Evolutionary conservation across 208 protist genomes (phyloP).

Genomic region (Leishmania mexicana): DNA sequence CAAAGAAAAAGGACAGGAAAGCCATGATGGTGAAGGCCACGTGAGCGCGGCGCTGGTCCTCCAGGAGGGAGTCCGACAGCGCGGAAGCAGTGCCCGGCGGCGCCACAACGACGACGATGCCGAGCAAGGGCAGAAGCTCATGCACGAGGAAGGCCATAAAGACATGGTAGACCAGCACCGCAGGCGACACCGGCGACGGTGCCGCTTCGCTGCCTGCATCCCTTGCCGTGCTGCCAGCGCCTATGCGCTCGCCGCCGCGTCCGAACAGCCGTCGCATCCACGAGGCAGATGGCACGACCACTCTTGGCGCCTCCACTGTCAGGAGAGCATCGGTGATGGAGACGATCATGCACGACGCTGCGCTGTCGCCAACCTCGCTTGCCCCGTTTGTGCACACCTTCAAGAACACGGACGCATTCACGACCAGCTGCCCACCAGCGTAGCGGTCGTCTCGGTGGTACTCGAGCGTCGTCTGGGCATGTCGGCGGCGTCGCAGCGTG

Average conservation of each 20-base stretch:
- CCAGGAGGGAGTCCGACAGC: slow-evolving; percentile 9
- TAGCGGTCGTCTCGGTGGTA: slow-evolving; percentile 51
- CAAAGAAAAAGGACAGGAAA: slow-evolving; percentile 29
- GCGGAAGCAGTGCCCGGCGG: not conserved
- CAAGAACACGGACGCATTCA: slow-evolving; percentile 83
- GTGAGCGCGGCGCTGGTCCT: slow-evolving; percentile 33
- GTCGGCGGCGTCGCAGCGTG: slow-evolving; percentile 59
- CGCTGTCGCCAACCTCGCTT: not conserved
- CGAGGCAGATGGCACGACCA: not conserved
- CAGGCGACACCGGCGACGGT: slow-evolving; percentile 16
- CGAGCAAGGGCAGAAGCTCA: slow-evolving; percentile 35
- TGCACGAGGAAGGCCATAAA: slow-evolving; percentile 41
- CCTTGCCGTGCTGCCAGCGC: not conserved
- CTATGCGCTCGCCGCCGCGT: not conserved
- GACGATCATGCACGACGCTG: slow-evolving; percentile 60
- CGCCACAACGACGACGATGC: slow-evolving; percentile 3
- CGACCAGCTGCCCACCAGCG: slow-evolving; percentile 47
- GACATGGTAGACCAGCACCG: slow-evolving; percentile 30
- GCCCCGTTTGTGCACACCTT: slow-evolving; percentile 55
- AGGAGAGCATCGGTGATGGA: slow-evolving; percentile 74
- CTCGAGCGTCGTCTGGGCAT: slow-evolving; percentile 38
- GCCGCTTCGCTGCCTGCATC: not conserved
- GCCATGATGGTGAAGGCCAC: slow-evolving; percentile 40
- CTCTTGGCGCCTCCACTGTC: slow-evolving; percentile 61
- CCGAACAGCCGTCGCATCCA: slow-evolving; percentile 25